Base-by-base conservation (phyloP, 768 basidiomycete genomes). In the Termitomyces sp. region DNA sequence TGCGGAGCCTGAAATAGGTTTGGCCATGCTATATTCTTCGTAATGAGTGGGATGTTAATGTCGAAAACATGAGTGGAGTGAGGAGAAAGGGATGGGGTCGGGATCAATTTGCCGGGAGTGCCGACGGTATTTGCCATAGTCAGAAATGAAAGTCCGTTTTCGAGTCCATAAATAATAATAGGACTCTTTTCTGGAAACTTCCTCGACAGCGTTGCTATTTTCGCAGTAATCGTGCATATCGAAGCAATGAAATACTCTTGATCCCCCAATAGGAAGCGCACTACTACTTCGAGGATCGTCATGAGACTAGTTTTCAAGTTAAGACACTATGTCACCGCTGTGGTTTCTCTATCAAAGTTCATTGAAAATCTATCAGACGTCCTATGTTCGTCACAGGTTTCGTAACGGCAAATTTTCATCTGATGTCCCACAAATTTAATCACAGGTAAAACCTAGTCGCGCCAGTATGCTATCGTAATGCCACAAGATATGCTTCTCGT, bases 21-120 rank as follows among this genome's bases (percentile, higher is more conserved):
- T 57, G 54, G 41, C 37, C 61, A 60, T 57, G 27, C 25, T 27
- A 35, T 27, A 23, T 21, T 43, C 2, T 52, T n/a, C 17, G 37
- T 21, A 30, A n/a, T 41, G 5, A 52, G 14, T 17, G 12, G 10
- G 17, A 49, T 41, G 42, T 21, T 32, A 35, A n/a, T 21, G 32
- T 56, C 14, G 49, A 27, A 27, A 55, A 25, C 19, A 32, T 44
- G 5, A 21, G 8, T 5, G 7, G 16, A 34, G 47, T 5, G n/a
- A 17, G 16, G n/a, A 28, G 3, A n/a, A 16, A n/a, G n/a, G n/a
- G n/a, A n/a, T n/a, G n/a, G 27, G 30, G 1, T 32, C 30, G 30
- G 5, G 12, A 25, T 23, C 25, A 43, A 5, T 2, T 7, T 43
- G 27, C 44, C 27, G 44, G n/a, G 4, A 17, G 35, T 9, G 23